Evolutionary conservation across 345 rosid species (phyloP).

Genomic region (Punica granatum): DNA sequence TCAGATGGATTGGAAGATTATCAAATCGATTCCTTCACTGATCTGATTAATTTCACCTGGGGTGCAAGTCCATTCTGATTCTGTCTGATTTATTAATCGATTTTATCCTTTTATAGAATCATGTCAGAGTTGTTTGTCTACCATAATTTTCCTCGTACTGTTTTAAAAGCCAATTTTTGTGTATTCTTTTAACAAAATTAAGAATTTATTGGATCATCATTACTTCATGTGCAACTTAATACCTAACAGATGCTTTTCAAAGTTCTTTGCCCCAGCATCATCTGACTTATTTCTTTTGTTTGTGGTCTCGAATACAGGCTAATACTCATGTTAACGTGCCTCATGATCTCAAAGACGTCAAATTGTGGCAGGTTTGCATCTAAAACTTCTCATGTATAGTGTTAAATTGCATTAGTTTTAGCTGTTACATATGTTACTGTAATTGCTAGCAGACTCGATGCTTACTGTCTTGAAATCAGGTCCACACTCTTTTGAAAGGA

Average conservation of each 20-base stretch:
- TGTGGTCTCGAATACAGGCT: slow-evolving; percentile 49
- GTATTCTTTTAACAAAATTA: not conserved
- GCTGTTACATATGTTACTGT: not conserved
- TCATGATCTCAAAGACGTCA: slow-evolving; percentile 89
- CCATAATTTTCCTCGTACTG: not conserved
- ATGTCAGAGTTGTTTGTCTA: not conserved
- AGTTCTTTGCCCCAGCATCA: not conserved
- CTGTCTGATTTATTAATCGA: not conserved
- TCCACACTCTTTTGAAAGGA: slow-evolving; percentile 92
- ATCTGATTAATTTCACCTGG: not conserved
- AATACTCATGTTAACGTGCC: slow-evolving; percentile 85
- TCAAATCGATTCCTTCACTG: not conserved
- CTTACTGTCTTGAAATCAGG: slow-evolving; percentile 29
- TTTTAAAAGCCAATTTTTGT: not conserved
- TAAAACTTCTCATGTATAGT: not conserved
- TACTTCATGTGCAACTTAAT: not conserved
- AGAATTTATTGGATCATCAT: not conserved
- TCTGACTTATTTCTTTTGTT: slow-evolving; percentile 13
- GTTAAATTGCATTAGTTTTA: not conserved
- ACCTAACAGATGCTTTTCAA: not conserved
- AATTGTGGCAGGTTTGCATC: slow-evolving; percentile 85
- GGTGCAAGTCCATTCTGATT: not conserved
- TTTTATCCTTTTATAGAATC: not conserved
- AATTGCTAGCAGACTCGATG: not conserved
- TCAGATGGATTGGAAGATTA: not conserved